A percentile compares a stretch with the other conserved stretches of the same genome.
Conservation (phyloP, 768 basidiomycete species). For the Rhizopogon vinicolor region DNA sequence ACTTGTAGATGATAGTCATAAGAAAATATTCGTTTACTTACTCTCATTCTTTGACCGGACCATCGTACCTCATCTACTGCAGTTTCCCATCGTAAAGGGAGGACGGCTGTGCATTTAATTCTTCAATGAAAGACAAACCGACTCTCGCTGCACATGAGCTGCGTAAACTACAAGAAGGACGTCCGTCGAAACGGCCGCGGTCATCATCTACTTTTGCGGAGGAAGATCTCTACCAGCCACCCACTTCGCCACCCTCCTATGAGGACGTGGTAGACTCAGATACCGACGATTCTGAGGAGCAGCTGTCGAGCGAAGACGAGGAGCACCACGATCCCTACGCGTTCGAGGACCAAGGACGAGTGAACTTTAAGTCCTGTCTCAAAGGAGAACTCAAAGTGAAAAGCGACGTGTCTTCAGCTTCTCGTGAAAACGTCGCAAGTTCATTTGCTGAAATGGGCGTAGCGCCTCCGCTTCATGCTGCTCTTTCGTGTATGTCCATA, state of each 20-base stretch:
- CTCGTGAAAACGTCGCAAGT: conserved; percentile 9
- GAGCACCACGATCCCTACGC: neutral
- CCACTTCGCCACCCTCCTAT: conserved; percentile 4
- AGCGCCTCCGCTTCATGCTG: conserved; percentile 51
- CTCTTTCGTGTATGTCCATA: conserved; percentile 83
- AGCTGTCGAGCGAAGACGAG: neutral
- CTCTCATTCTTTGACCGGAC: too few relatives aligned
- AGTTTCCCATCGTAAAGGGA: neutral
- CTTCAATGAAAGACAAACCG: neutral
- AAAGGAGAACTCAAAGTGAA: conserved; percentile 1
- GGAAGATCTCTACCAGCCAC: neutral
- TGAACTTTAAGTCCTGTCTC: neutral
- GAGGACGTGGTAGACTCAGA: conserved; percentile 10
- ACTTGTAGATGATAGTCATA: too few relatives aligned
- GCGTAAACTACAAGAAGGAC: conserved; percentile 41
- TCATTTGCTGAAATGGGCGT: conserved; percentile 60
- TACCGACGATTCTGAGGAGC: conserved; percentile 10
- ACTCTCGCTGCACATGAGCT: conserved; percentile 41
- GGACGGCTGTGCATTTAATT: neutral
- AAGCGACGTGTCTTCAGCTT: conserved; percentile 17
- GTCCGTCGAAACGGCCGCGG: conserved; percentile 31
- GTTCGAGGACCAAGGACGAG: neutral
- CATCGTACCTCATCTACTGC: too few relatives aligned
- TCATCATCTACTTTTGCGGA: conserved; percentile 1
- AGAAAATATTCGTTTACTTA: too few relatives aligned